These are phyloP conservation scores for Termitomyces sp. DNA, from an alignment of 768 basidiomycete species.

Conservation along the genomic window DNA sequence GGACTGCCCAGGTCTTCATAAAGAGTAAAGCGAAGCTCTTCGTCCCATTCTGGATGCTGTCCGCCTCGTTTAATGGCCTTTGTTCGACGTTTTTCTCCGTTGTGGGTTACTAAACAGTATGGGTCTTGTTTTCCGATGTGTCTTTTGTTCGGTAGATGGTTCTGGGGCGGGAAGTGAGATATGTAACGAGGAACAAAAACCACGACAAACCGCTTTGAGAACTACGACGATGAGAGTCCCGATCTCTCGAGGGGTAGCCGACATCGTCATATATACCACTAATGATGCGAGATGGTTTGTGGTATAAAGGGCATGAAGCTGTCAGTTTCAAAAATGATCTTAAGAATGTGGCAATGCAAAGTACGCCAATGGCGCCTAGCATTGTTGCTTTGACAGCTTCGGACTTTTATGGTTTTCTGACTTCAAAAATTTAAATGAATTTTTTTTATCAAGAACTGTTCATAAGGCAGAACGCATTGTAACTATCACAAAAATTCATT, in stretches of 20 bases:
- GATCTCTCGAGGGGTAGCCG: constrained; percentile 63
- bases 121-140: constrained; percentile 98
- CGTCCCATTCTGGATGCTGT: constrained; percentile 99
- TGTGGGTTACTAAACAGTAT: constrained; percentile 76
- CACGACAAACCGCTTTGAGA: constrained; percentile 77
- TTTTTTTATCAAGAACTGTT: neutral
- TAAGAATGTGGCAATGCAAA: neutral
- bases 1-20: constrained; percentile 64
- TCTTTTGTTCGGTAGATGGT: constrained; percentile 84
- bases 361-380: neutral
- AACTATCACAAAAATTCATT: constrained; percentile 2
- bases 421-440: neutral
- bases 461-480: neutral
- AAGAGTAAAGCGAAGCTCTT: constrained; percentile 90
- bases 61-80: constrained; percentile 95
- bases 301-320: constrained; percentile 8
- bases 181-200: constrained; percentile 5
- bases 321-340: neutral
- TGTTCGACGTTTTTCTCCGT: constrained; percentile 81
- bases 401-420: neutral
- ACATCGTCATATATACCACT: constrained; percentile 33
- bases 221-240: constrained; percentile 93
- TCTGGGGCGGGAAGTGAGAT: constrained; percentile 37
- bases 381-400: neutral
- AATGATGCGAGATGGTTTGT: neutral